Evolutionary conservation across 2,329 filamentous ascomycete genomes (phyloP), one percentile per base, ranked within the genome.

Genomic region (Juglanconis juglandina): DNA sequence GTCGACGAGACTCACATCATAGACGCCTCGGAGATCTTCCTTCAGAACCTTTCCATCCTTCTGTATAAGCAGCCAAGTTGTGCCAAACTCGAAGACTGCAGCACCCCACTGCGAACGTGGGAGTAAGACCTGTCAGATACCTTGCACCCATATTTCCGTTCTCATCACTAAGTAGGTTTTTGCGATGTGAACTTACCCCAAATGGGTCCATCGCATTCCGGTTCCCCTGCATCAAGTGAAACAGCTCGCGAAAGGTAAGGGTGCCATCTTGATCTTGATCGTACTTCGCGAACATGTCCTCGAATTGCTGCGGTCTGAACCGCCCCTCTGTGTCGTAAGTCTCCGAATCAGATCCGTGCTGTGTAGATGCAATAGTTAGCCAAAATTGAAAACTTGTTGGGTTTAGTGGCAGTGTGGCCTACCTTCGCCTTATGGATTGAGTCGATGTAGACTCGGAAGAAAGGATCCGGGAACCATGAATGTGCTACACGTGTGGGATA

Each of bases 11-110:
- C 41, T 44, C 14, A 44, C 41, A 44, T 44, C 41, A 44, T 44
- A 44, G 14, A 44, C 41, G 41, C 41, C 41, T 44, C 41, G 41
- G 5, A 44, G 17, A 47, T 87, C 83, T 50, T 87, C 82, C 70
- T 87, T 87, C 66, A 71, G 76, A 71, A 86, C 77, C 54, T 74
- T 73, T 0, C 83, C 83, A 66, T 87, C 81, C 46, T 78, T 75
- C 0, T 83, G 82, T 79, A 85, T 70, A 49, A 87, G 71, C 14
- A 85, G 66, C 59, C 81, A 84, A 0, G 79, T 79, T 0, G 79
- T 80, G 3, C 76, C 65, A 76, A 77, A 77, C 75, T 66, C 59
- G 52, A 65, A 66, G 10, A 66, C 49, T 1, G 61, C 53, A 6
- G 60, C 64, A 3, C 49, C 47, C 65, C 65, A 68, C 64, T 66